Conservation (phyloP, 345 rosid genomes). For the Aquilaria sinensis region DNA sequence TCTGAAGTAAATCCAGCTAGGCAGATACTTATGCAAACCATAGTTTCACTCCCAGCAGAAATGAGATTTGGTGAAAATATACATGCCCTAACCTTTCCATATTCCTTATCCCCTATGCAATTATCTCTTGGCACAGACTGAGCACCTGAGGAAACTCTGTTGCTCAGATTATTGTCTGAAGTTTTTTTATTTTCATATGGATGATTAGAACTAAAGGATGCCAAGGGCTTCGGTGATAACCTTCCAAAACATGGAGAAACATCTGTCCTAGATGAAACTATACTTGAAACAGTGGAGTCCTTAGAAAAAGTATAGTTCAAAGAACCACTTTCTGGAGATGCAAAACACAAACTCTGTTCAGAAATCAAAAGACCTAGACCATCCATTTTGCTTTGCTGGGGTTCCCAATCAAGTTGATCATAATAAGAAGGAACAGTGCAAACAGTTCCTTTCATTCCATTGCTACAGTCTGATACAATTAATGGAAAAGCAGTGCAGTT, state of each 20-base stretch:
- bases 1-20: slow-evolving; percentile 34
- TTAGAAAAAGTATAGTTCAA: slow-evolving; percentile 31
- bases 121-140: slow-evolving; percentile 29
- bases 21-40: slow-evolving; percentile 50
- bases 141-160: slow-evolving; percentile 26
- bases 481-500: slow-evolving; percentile 83
- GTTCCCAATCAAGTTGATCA: slow-evolving; percentile 47
- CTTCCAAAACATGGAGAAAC: slow-evolving; percentile 22
- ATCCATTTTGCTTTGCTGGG: slow-evolving; percentile 39
- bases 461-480: slow-evolving; percentile 45
- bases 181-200: slow-evolving; percentile 23
- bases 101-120: slow-evolving; percentile 28
- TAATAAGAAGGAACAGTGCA: slow-evolving; percentile 70
- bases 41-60: slow-evolving; percentile 43
- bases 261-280: slow-evolving; percentile 26
- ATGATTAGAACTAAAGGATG: slow-evolving; percentile 26
- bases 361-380: slow-evolving; percentile 64
- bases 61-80: slow-evolving; percentile 60
- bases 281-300: slow-evolving; percentile 28
- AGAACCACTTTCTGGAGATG: slow-evolving; percentile 24
- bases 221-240: slow-evolving; percentile 26
- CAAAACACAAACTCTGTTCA: slow-evolving; percentile 30
- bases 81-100: slow-evolving; percentile 58
- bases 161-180: slow-evolving; percentile 24
- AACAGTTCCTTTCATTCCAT: slow-evolving; percentile 40